Conservation (phyloP, 1,284 basidiomycete genomes). For the Puccinia polysora region DNA sequence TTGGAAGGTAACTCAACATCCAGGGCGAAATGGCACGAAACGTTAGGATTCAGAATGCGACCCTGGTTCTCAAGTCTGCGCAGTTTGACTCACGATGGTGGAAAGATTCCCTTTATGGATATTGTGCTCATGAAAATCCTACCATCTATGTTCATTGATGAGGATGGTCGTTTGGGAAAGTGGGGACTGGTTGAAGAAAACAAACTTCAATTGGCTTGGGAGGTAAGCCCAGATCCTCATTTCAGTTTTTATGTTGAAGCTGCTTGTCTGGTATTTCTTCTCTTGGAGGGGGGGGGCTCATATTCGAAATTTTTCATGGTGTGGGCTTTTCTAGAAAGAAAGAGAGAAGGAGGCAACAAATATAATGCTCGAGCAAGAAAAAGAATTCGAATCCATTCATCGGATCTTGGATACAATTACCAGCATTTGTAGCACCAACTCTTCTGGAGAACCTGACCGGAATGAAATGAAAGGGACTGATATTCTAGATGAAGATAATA, state of each 20-base stretch:
- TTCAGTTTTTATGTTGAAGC: not conserved
- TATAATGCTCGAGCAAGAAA: conserved; percentile 13
- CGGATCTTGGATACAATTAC: not conserved
- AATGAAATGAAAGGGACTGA: not conserved
- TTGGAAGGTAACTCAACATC: conserved; percentile 34
- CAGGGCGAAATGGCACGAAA: conserved; percentile 21
- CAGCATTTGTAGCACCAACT: not conserved
- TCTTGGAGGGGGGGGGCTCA: not conserved
- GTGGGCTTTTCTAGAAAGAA: conserved; percentile 6
- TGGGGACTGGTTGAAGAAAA: conserved; percentile 30
- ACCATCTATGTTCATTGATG: conserved; percentile 20
- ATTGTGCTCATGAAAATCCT: conserved; percentile 24
- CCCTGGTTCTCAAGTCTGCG: conserved; percentile 12
- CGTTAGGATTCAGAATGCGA: conserved; percentile 11
- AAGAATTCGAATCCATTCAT: conserved; percentile 15
- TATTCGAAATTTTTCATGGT: not conserved
- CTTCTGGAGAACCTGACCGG: not conserved
- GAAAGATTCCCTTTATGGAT: conserved; percentile 22
- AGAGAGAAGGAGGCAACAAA: conserved; percentile 6
- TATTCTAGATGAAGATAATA: not conserved
- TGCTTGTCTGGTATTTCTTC: not conserved
- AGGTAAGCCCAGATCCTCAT: not conserved
- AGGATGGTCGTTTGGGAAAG: conserved; percentile 7
- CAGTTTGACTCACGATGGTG: conserved; percentile 30
- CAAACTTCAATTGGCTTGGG: conserved; percentile 25